A percentile compares a stretch with the other conserved stretches of the same genome.
Conservation (phyloP, 495 filamentous ascomycete species). For the Annulohypoxylon maeteangense region DNA sequence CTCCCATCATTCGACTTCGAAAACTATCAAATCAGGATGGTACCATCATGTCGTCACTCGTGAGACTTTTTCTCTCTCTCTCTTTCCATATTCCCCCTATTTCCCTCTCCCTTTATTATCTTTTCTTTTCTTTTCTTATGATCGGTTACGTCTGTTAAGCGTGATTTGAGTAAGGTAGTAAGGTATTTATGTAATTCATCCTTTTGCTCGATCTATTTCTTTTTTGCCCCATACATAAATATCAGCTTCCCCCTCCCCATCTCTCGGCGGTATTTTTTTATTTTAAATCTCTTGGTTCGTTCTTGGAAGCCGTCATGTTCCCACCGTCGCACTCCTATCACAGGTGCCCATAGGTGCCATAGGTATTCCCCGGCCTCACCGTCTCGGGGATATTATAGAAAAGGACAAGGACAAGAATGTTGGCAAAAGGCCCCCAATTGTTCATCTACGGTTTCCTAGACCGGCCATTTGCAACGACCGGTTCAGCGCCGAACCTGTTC, state of each 20-base stretch:
- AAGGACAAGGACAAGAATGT: not conserved
- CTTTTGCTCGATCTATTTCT: not conserved
- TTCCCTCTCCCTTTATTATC: not conserved
- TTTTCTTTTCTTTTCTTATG: slow-evolving; percentile 5
- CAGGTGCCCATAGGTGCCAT: not conserved
- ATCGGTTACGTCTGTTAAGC: not conserved
- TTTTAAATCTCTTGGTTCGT: slow-evolving; percentile 30
- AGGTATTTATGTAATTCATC: not conserved
- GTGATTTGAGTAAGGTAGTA: not conserved
- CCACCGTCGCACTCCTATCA: slow-evolving; percentile 12
- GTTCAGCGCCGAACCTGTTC: slow-evolving; percentile 18
- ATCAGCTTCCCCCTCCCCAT: slow-evolving; percentile 10
- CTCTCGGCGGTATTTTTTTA: slow-evolving; percentile 17
- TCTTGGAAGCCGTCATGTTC: slow-evolving; percentile 27
- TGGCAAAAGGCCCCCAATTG: slow-evolving; percentile 5
- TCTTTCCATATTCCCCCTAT: slow-evolving; percentile 1
- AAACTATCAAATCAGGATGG: slow-evolving; percentile 28
- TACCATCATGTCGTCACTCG: slow-evolving; percentile 44
- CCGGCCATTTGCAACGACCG: slow-evolving; percentile 32
- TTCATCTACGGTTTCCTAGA: not conserved
- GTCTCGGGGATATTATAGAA: slow-evolving; percentile 19
- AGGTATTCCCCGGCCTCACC: slow-evolving; percentile 6
- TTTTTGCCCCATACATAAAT: slow-evolving; percentile 26
- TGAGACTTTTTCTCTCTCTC: slow-evolving; percentile 18
- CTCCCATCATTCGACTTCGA: slow-evolving; percentile 33